phyloP scores from a whole-genome alignment of 1,139 yeast genomes.

The Blastobotrys capitulatus region DNA sequence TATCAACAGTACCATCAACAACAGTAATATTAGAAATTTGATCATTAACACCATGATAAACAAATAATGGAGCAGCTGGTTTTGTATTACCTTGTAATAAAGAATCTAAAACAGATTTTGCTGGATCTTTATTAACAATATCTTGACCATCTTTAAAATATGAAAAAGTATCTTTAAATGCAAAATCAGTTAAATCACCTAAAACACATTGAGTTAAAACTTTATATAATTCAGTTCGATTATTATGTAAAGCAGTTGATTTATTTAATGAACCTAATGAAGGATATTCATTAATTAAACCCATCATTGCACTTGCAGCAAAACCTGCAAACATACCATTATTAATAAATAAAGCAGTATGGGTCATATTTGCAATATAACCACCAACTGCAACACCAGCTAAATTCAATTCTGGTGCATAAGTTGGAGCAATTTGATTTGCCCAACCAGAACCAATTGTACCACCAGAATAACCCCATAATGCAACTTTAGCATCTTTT shows the following conservation, averaged over 20 bases:
- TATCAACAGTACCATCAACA: slow-evolving; percentile 19
- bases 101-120: slow-evolving; percentile 11
- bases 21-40: slow-evolving; percentile 20
- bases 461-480: slow-evolving; percentile 32
- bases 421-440: slow-evolving; percentile 24
- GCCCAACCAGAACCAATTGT: slow-evolving; percentile 32
- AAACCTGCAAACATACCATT: slow-evolving; percentile 25
- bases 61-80: slow-evolving; percentile 24
- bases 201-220: slow-evolving; percentile 18
- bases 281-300: slow-evolving; percentile 29
- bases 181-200: slow-evolving; percentile 18
- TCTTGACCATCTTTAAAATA: slow-evolving; percentile 21
- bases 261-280: slow-evolving; percentile 12
- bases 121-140: slow-evolving; percentile 13
- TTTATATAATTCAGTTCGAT: slow-evolving; percentile 13
- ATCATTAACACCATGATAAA: slow-evolving; percentile 28
- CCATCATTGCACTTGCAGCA: slow-evolving; percentile 27
- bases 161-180: slow-evolving; percentile 19
- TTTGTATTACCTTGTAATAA: slow-evolving; percentile 17
- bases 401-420: slow-evolving; percentile 29
- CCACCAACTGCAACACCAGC: slow-evolving; percentile 29
- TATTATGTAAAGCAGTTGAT: slow-evolving; percentile 12
- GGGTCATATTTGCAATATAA: slow-evolving; percentile 22
- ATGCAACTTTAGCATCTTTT: slow-evolving; percentile 17
- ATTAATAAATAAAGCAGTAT: slow-evolving; percentile 18